phyloP scores from a whole-genome alignment of 345 rosid species.

The Salix suchowensis region DNA sequence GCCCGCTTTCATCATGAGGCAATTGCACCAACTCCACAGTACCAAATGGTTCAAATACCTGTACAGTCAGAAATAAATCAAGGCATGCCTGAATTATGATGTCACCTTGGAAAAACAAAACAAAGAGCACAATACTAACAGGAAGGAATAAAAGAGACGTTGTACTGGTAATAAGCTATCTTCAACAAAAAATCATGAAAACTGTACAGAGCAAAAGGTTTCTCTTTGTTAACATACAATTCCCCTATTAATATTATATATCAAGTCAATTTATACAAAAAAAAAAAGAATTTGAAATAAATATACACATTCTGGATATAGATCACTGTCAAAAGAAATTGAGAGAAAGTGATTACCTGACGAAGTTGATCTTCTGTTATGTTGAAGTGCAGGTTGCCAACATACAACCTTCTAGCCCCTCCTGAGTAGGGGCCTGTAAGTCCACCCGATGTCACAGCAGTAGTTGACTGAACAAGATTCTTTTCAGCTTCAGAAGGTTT shows the following conservation, averaged over 20 bases:
- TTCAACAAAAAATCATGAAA: not conserved
- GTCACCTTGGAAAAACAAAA: not conserved
- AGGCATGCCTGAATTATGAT: not conserved
- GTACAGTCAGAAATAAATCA: conserved; percentile 16
- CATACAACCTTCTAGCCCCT: conserved; percentile 85
- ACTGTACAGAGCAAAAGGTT: not conserved
- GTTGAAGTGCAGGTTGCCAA: conserved; percentile 87
- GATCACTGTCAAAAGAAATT: not conserved
- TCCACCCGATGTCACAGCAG: conserved; percentile 59
- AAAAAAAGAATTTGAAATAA: not conserved
- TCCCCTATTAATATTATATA: not conserved
- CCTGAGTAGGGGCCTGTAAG: conserved; percentile 66
- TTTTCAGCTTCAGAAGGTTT: conserved; percentile 99
- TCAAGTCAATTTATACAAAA: not conserved
- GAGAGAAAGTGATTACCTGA: conserved; percentile 41
- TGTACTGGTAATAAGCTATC: not conserved
- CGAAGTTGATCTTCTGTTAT: conserved; percentile 88
- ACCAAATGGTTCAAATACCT: conserved; percentile 97
- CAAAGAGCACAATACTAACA: not conserved
- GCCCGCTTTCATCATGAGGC: conserved; percentile 84
- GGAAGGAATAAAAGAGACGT: not conserved
- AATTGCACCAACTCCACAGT: conserved; percentile 91
- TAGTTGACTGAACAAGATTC: conserved; percentile 90
- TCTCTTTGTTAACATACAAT: not conserved
- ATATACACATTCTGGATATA: not conserved